Conservation (phyloP, 345 rosid genomes). For the Hibiscus tridactylites region DNA sequence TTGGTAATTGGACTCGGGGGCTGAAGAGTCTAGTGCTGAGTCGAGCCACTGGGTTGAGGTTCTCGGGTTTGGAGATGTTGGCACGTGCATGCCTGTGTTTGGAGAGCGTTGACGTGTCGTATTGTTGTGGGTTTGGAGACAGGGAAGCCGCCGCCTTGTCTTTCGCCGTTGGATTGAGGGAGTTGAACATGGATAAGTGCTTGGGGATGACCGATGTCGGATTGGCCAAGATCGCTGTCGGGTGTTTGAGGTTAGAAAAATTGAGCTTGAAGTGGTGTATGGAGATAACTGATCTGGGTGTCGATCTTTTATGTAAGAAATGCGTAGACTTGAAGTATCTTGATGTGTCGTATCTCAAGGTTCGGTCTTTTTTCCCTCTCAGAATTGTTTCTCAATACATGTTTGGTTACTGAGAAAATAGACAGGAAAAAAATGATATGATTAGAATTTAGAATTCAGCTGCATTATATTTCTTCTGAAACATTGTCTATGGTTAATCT, state of each 20-base stretch:
- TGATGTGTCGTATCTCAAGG: conserved; percentile 86
- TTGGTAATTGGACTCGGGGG: conserved; percentile 26
- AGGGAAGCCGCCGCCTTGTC: conserved; percentile 84
- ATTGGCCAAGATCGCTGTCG: conserved; percentile 66
- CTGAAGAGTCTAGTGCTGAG: conserved; percentile 49
- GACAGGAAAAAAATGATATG: no score
- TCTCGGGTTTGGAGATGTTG: conserved; percentile 50
- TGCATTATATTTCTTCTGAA: not conserved
- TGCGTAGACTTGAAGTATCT: conserved; percentile 51
- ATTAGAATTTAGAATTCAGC: not conserved
- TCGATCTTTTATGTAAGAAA: conserved; percentile 81
- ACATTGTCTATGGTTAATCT: no score
- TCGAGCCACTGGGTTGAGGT: conserved; percentile 54
- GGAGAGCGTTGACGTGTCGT: conserved; percentile 69
- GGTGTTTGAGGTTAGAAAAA: conserved; percentile 53
- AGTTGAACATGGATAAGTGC: conserved; percentile 76
- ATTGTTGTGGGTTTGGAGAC: conserved; percentile 65
- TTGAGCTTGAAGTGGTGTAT: conserved; percentile 92
- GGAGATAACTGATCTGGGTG: conserved; percentile 80
- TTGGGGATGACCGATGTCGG: conserved; percentile 76
- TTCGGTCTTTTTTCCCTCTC: conserved; percentile 11
- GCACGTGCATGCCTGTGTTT: conserved; percentile 44
- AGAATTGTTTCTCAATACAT: not conserved
- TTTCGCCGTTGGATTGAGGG: conserved; percentile 43
- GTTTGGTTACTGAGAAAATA: conserved; percentile 10